Base-by-base conservation (phyloP, 2,329 filamentous ascomycete species). In the Ascochyta lentis region DNA sequence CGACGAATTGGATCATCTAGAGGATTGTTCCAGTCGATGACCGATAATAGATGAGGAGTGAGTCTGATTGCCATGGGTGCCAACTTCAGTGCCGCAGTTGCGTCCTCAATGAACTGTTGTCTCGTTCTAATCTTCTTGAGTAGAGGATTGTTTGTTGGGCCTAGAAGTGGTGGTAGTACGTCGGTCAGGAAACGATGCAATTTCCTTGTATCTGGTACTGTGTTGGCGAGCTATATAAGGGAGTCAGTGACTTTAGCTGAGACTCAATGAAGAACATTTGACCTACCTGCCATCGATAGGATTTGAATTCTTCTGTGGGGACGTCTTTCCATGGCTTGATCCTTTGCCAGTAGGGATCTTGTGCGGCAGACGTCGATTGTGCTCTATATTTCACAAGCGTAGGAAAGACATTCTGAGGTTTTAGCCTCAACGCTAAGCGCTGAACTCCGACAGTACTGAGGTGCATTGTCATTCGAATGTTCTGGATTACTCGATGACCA, bases 51-150 rank as follows among this genome's bases (percentile, higher is more conserved):
- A 58, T 89, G 84, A 1, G 86, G 86, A 31, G 84, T 86, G 52
- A 88, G 72, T 9, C 85, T 78, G 35, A 87, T 78, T 0, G 84
- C 78, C 86, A 89, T 88, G 2, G 85, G 81, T 1, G 85, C 82
- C 5, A 75, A 66, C 19, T 74, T 77, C 49, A 87, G 79, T 10
- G 84, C 86, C 15, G 75, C 74, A 24, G 79, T 65, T 3, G 86
- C 79, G 68, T 88, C 84, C 2, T 74, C 63, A 43, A 86, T 79
- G 52, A 88, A 84, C 19, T 83, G 78, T 2, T 83, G 76, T 10
- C 79, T 81, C 23, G 78, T 81, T 54, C 78, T 78, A 62, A 79
- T 76, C 23, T 72, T 71, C 5, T 49, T 69, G 58, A 73, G 58
- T 66, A 69, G n/a, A 64, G 60, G 61, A 23, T 69, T 68, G 3